Base-by-base conservation (phyloP, 2,329 filamentous ascomycete genomes). In the Elsinoe fawcettii region DNA sequence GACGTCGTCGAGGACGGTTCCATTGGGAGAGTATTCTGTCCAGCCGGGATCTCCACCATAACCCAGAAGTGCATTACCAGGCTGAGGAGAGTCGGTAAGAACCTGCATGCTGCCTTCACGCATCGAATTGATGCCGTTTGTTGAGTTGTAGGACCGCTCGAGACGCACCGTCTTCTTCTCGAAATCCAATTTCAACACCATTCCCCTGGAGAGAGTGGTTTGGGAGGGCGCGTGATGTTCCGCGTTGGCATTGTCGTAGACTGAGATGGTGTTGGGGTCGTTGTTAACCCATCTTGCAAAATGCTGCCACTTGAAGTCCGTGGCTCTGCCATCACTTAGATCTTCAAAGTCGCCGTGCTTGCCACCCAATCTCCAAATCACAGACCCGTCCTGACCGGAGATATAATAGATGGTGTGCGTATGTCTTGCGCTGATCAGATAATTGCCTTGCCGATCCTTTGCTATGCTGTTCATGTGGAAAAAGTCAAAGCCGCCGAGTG, bases 201-300 rank as follows among this genome's bases (percentile, higher is more conserved):
- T 47, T 18, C 56, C 57, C 2, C 51, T 37, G 5, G 37, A 44
- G 12, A 34, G 23, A 9, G 30, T 11, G 22, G 34, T 22, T 3
- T 51, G 23, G 39, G 20, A 23, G 8, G 16, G 27, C 30, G 11
- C 20, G 16, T 25, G 8, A 18, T 25, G 12, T 6, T 75, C 76
- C 56, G 78, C 71, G 0, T 73, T 76, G 2, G 74, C 71, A 64
- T 82, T 81, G 60, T 80, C 77, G 59, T 77, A 82, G 14, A 82
- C 65, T 1, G 75, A 77, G 53, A 81, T 74, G 27, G 75, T 72
- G 1, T 72, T 65, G 16, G 59, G 25, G 20, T 71, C 65, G 41
- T 70, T 67, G 9, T 65, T 62, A n/a, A 70, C 55, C 58, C 58
- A 59, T 7, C 54, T 12, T 9, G 46, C 66, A 57, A 67, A 64